phyloP scores from a whole-genome alignment of 2,329 filamentous ascomycete genomes.

The Colletotrichum sidae region DNA sequence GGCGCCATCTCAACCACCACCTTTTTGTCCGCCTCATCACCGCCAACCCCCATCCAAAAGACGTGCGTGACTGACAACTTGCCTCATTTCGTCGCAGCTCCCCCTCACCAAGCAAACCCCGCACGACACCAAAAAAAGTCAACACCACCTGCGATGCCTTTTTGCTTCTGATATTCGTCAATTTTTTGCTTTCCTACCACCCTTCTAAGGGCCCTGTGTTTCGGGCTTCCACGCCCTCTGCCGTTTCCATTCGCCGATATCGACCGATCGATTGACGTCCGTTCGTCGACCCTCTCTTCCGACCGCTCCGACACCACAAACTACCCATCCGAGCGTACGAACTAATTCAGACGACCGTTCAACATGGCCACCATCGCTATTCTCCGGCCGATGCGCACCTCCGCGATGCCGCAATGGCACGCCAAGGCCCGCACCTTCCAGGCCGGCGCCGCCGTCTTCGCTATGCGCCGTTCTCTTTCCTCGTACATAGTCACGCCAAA shows the following conservation, averaged over 20 bases:
- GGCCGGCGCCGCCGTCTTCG: slow-evolving; percentile 46
- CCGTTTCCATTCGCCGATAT: slow-evolving; percentile 30
- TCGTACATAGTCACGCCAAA: slow-evolving; percentile 89
- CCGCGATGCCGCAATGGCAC: slow-evolving; percentile 49
- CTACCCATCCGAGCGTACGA: background rate
- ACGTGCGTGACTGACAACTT: slow-evolving; percentile 26
- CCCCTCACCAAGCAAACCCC: slow-evolving; percentile 29
- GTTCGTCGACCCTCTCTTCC: slow-evolving; percentile 7
- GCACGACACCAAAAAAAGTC: slow-evolving; percentile 12
- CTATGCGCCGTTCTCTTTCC: slow-evolving; percentile 67
- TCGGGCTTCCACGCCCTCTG: slow-evolving; percentile 27
- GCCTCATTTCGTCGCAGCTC: slow-evolving; percentile 20
- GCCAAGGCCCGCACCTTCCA: slow-evolving; percentile 45
- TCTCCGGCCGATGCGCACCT: slow-evolving; percentile 55
- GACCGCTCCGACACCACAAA: slow-evolving; percentile 23
- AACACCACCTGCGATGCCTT: slow-evolving; percentile 34
- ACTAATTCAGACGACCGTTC: slow-evolving; percentile 11
- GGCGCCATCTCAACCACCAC: slow-evolving; percentile 1
- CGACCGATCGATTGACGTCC: slow-evolving; percentile 20
- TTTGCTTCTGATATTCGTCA: slow-evolving; percentile 22
- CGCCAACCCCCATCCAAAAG: slow-evolving; percentile 8
- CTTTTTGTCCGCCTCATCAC: background rate
- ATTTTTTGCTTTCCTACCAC: slow-evolving; percentile 25
- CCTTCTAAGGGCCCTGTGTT: slow-evolving; percentile 23
- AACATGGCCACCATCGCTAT: slow-evolving; percentile 58